A percentile compares a stretch with the other conserved stretches of the same genome.
Conservation (phyloP, 2,329 filamentous ascomycete species). For the Gaeumannomyces tritici region DNA sequence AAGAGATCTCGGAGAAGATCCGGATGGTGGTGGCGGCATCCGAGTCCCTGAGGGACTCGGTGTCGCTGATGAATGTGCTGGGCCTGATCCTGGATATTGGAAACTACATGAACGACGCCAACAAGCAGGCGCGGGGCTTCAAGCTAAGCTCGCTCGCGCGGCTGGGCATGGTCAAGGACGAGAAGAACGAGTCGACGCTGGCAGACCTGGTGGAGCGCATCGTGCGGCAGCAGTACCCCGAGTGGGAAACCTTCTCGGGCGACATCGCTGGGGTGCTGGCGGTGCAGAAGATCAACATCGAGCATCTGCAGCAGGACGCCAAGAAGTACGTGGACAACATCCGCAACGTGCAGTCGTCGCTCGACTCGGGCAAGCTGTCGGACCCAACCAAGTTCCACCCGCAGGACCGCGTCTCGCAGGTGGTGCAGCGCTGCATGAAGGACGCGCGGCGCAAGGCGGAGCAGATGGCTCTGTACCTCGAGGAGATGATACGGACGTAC, state of each 20-base stretch:
- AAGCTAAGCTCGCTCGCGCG: slow-evolving; percentile 91
- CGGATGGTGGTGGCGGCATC: slow-evolving; percentile 79
- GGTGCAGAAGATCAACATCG: slow-evolving; percentile 87
- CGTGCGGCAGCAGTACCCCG: slow-evolving; percentile 89
- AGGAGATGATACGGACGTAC: slow-evolving; percentile 85
- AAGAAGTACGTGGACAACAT: slow-evolving; percentile 92
- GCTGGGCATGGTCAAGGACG: slow-evolving; percentile 95
- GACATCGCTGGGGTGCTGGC: slow-evolving; percentile 74
- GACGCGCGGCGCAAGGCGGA: slow-evolving; percentile 92
- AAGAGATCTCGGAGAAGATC: slow-evolving; percentile 79
- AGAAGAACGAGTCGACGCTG: slow-evolving; percentile 95
- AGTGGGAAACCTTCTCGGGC: slow-evolving; percentile 82
- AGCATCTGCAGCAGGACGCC: slow-evolving; percentile 79
- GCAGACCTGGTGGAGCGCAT: slow-evolving; percentile 94
- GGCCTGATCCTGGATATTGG: slow-evolving; percentile 95
- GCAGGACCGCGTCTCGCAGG: slow-evolving; percentile 84
- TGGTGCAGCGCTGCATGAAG: slow-evolving; percentile 92
- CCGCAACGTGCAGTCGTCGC: slow-evolving; percentile 81
- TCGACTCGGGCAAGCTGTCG: slow-evolving; percentile 89
- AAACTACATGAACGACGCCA: slow-evolving; percentile 99
- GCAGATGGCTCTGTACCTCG: slow-evolving; percentile 86
- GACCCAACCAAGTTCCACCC: slow-evolving; percentile 98
- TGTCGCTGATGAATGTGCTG: slow-evolving; percentile 90
- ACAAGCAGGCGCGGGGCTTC: slow-evolving; percentile 96
- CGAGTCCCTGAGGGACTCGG: slow-evolving; percentile 82